These are phyloP conservation scores for Aspergillus pseudoterreus DNA, from an alignment of 2,329 filamentous ascomycete species.

Conservation along the genomic window DNA sequence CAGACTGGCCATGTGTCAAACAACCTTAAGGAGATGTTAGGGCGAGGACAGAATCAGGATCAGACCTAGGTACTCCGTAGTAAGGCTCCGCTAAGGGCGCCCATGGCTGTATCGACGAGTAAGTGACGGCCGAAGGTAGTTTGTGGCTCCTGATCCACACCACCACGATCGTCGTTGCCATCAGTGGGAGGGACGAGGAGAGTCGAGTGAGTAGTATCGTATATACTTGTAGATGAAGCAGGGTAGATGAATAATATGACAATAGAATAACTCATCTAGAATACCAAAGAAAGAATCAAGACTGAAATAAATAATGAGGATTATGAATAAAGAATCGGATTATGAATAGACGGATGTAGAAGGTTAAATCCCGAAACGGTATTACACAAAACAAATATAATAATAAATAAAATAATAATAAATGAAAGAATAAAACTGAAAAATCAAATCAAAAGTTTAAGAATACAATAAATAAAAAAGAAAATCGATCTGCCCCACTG, in stretches of 20 bases:
- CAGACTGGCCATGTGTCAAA: background rate
- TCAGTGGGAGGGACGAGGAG: background rate
- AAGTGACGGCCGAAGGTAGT: constrained; percentile 18
- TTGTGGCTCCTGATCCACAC: constrained; percentile 21
- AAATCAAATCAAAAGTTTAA: constrained; percentile 6
- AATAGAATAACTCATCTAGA: no score
- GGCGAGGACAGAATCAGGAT: no score
- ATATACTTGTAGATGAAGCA: no score
- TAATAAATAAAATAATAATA: background rate
- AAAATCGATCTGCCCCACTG: constrained; percentile 17
- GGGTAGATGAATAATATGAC: no score
- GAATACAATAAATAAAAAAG: constrained; percentile 2
- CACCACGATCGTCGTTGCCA: constrained; percentile 23
- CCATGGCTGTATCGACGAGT: constrained; percentile 5
- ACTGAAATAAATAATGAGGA: no score
- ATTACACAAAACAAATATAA: background rate
- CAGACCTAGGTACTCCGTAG: no score
- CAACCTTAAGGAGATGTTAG: no score
- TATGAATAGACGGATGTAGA: constrained; percentile 10
- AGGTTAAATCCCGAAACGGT: background rate
- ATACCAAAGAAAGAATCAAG: no score
- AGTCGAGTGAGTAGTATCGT: no score
- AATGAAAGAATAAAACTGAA: constrained; percentile 1
- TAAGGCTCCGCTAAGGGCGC: no score
- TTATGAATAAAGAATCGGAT: background rate